phyloP scores from a whole-genome alignment of 192 early-diverging fungal genomes.

The Jimgerdemannia flammicorona region DNA sequence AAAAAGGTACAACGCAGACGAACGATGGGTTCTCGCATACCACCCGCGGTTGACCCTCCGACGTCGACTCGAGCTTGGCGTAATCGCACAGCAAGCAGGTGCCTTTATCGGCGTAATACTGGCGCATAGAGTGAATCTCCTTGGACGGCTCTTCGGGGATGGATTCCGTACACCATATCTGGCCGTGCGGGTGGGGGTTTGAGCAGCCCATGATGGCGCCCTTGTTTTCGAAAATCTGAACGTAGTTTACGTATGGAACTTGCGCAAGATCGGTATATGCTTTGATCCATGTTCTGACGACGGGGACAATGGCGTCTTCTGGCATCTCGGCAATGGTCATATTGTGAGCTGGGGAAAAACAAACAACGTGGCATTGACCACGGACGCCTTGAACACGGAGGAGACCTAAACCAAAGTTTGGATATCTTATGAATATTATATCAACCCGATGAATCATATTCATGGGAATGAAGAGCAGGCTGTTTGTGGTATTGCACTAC shows the following conservation, averaged over 20 bases:
- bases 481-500: conserved; percentile 18
- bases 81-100: conserved; percentile 88
- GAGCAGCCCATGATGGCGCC: conserved; percentile 96
- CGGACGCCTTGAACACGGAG: conserved; percentile 56
- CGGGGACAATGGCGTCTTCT: conserved; percentile 51
- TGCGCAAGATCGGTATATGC: conserved; percentile 51
- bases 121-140: conserved; percentile 64
- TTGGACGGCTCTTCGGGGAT: conserved; percentile 78
- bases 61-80: conserved; percentile 47
- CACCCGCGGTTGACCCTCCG: conserved; percentile 50
- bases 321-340: conserved; percentile 86
- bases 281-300: conserved; percentile 75
- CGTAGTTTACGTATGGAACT: conserved; percentile 62
- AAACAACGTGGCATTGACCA: conserved; percentile 88
- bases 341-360: conserved; percentile 89
- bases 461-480: conserved; percentile 8
- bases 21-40: conserved; percentile 82
- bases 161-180: conserved; percentile 86
- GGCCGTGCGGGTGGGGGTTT: conserved; percentile 95
- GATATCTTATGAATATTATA: not conserved
- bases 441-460: not conserved
- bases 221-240: conserved; percentile 99
- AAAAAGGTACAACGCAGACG: conserved; percentile 86
- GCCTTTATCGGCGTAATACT: conserved; percentile 47
- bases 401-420: conserved; percentile 12